Evolutionary conservation across 2,329 filamentous ascomycete genomes (phyloP).

Genomic region (Leptodontidium sp.): DNA sequence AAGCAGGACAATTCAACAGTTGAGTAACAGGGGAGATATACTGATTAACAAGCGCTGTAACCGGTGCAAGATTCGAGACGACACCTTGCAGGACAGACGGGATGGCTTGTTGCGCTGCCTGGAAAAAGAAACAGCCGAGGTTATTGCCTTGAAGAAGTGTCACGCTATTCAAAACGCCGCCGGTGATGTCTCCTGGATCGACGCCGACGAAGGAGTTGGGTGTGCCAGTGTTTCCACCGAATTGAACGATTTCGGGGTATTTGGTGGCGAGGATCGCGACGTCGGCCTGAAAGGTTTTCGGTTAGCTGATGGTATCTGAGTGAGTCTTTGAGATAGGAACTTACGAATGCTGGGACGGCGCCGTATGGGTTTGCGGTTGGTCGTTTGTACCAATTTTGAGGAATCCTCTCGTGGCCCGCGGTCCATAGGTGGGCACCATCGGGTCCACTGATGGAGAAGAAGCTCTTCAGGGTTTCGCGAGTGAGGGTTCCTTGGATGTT

Average conservation of each 20-base stretch:
- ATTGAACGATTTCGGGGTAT: constrained; percentile 41
- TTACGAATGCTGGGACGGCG: constrained; percentile 49
- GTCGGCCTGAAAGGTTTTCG: constrained; percentile 45
- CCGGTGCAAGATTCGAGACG: constrained; percentile 1
- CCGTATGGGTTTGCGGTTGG: constrained; percentile 47
- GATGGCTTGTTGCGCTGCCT: constrained; percentile 25
- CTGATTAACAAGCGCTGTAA: constrained; percentile 20
- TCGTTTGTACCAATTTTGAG: constrained; percentile 34
- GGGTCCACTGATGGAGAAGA: constrained; percentile 35
- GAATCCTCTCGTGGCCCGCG: constrained; percentile 19
- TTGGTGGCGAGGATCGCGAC: constrained; percentile 49
- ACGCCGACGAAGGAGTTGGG: constrained; percentile 61
- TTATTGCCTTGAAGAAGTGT: constrained; percentile 58
- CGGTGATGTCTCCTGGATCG: constrained; percentile 51
- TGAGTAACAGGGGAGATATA: constrained; percentile 10
- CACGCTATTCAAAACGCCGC: constrained; percentile 52
- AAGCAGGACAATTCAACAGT: constrained; percentile 26
- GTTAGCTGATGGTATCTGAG: background rate
- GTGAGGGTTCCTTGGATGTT: constrained; percentile 42
- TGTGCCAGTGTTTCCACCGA: constrained; percentile 61
- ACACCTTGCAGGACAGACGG: constrained; percentile 10
- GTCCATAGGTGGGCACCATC: constrained; percentile 21
- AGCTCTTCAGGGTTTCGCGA: constrained; percentile 40
- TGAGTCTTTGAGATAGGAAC: background rate
- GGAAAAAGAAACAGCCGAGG: constrained; percentile 50